Conservation (phyloP, 257 asterid genomes). For the Scutellaria baicalensis region DNA sequence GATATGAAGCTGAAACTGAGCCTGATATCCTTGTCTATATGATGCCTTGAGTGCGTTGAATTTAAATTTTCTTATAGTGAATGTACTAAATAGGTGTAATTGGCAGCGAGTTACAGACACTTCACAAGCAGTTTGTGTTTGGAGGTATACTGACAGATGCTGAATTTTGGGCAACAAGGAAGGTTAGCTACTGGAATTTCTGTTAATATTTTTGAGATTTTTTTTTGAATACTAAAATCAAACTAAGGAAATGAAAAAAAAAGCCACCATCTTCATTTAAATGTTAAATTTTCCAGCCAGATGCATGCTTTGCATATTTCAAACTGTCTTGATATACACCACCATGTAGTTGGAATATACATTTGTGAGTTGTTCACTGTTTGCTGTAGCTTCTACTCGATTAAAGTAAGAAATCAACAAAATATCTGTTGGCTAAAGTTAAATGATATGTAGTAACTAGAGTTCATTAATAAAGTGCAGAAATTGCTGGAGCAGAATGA, state of each 20-base stretch:
- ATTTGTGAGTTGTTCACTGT: background rate
- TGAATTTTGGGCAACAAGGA: constrained; percentile 96
- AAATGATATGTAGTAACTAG: constrained; percentile 2
- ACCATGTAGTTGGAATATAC: background rate
- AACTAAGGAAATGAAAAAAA: background rate
- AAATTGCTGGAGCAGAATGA: constrained; percentile 77
- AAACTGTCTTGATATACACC: background rate
- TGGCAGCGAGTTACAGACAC: constrained; percentile 90
- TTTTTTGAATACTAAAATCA: background rate
- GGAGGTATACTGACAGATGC: constrained; percentile 79
- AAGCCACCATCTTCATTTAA: background rate
- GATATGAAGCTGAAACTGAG: background rate
- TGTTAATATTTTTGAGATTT: background rate
- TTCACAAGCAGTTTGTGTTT: constrained; percentile 82
- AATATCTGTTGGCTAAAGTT: background rate
- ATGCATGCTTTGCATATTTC: background rate
- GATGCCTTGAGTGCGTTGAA: constrained; percentile 13
- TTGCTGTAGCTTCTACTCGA: background rate
- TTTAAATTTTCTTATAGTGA: constrained; percentile 10
- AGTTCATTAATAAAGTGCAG: constrained; percentile 51
- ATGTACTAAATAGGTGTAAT: constrained; percentile 36
- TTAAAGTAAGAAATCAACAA: background rate
- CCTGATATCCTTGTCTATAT: constrained; percentile 6
- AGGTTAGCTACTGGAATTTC: constrained; percentile 52
- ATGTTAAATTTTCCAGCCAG: background rate